phyloP scores from a whole-genome alignment of 768 basidiomycete genomes.

The Naganishia vishniacii region DNA sequence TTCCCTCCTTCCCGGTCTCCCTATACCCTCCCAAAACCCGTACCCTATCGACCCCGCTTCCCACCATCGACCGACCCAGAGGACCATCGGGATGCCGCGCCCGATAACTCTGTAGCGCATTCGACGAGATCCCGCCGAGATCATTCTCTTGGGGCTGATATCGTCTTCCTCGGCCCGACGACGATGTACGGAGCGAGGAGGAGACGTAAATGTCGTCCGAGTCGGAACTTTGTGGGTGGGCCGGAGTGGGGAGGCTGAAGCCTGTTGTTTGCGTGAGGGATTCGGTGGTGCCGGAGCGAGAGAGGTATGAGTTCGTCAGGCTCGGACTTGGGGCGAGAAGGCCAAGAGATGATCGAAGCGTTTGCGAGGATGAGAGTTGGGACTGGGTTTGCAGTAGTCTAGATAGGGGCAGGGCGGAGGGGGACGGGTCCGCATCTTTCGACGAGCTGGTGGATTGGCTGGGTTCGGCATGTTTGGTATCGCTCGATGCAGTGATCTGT shows the following conservation, averaged over 20 bases:
- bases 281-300: conserved; percentile 3
- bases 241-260: conserved; percentile 10
- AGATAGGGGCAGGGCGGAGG: conserved; percentile 3
- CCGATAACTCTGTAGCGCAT: conserved; percentile 13
- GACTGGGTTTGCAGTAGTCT: conserved; percentile 17
- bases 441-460: not conserved
- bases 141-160: not conserved
- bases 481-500: not conserved
- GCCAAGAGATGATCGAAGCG: conserved; percentile 10
- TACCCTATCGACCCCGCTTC: conserved; percentile 7
- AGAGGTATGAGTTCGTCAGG: not conserved
- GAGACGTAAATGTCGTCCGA: not conserved
- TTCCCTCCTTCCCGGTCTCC: not conserved
- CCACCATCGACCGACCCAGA: conserved; percentile 8
- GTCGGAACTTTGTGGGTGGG: conserved; percentile 5
- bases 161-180: conserved; percentile 1
- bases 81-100: conserved; percentile 14
- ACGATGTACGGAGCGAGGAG: not conserved
- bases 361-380: conserved; percentile 7
- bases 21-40: not conserved
- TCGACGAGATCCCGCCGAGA: conserved; percentile 5
- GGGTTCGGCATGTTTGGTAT: not conserved
- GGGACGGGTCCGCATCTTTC: not conserved
- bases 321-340: conserved; percentile 10
- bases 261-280: conserved; percentile 14